A percentile compares a stretch with the other conserved stretches of the same genome.
Evolutionary conservation across 305 asterid genomes (phyloP).

Genomic region (Fraxinus sp.): DNA sequence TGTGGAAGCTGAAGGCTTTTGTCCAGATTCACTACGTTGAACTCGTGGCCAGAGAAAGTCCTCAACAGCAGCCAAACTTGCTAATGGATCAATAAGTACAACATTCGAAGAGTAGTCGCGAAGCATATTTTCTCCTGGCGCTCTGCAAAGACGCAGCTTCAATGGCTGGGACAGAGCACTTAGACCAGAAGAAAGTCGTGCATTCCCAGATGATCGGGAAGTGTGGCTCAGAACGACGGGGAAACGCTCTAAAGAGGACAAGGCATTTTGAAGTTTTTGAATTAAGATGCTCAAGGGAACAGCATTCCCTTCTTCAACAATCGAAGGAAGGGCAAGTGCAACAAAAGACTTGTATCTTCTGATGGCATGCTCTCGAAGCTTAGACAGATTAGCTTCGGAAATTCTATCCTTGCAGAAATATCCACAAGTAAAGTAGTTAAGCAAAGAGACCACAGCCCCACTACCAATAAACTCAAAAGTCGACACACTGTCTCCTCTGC

Average conservation of each 20-base stretch:
- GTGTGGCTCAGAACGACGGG: slow-evolving; percentile 93
- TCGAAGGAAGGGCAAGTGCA: slow-evolving; percentile 69
- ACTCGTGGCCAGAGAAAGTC: slow-evolving; percentile 95
- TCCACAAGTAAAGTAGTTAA: slow-evolving; percentile 88
- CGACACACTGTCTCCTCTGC: slow-evolving; percentile 92
- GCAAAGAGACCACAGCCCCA: slow-evolving; percentile 82
- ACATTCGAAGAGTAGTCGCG: slow-evolving; percentile 97
- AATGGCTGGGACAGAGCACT: slow-evolving; percentile 88
- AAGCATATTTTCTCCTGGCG: slow-evolving; percentile 87
- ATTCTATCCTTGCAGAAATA: slow-evolving; percentile 72
- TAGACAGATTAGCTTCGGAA: slow-evolving; percentile 67
- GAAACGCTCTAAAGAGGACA: slow-evolving; percentile 87
- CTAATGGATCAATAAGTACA: slow-evolving; percentile 89
- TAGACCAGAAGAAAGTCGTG: slow-evolving; percentile 91
- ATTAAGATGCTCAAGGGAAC: slow-evolving; percentile 78
- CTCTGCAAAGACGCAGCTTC: slow-evolving; percentile 96
- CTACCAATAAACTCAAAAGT: slow-evolving; percentile 97
- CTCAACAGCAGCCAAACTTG: slow-evolving; percentile 94
- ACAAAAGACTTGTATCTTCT: slow-evolving; percentile 81
- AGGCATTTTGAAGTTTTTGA: slow-evolving; percentile 89
- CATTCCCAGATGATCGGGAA: slow-evolving; percentile 75
- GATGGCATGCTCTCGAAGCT: slow-evolving; percentile 81
- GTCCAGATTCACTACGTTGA: slow-evolving; percentile 76
- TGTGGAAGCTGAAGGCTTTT: slow-evolving; percentile 54
- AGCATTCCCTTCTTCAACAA: slow-evolving; percentile 39